Base-by-base conservation (phyloP, 2,329 filamentous ascomycete genomes). In the Thermoascus crustaceus region DNA sequence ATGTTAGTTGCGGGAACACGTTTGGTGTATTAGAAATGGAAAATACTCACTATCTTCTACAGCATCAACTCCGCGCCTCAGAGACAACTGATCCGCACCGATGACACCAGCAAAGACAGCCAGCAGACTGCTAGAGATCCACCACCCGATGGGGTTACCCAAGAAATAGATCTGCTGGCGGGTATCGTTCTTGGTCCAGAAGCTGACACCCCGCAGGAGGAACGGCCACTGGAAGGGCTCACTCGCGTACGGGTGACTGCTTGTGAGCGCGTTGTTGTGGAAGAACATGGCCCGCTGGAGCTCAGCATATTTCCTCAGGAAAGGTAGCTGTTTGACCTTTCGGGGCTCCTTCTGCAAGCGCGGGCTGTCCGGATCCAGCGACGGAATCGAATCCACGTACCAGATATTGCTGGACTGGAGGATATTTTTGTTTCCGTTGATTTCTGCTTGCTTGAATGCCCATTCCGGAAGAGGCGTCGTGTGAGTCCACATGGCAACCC, bases 401-500 rank as follows among this genome's bases (percentile, higher is more conserved):
- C 91, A 98, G 43, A 94, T 73, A 59, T 98, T 98, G 59, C 86
- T 94, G 57, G 82, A 80, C 43, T 89, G 84, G 18, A 79, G 72
- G 35, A 93, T 69, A 58, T 94, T 93, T 76, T 98, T 98, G 73
- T 98, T 98, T 41, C 91, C 91, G 62, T 98, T 98, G 70, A 98
- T 95, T 61, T 98, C 91, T 54, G 94, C 89, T 63, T 98, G 91
- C 62, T 93, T 91, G 69, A 84, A 89, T 17, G 75, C 91, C 91
- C 91, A 98, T 3, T 98, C 91, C 4, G 91, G 91, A n/a, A 98
- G 76, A 32, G 91, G 85, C 40, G 80, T 91, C 22, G 83, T 83
- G 62, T 96, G 89, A 18, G 91, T 98, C 91, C 91, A 98, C 89
- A 98, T 94, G 46, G 91, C 89, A 33, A 98, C 91, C 61, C 93